Base-by-base conservation (phyloP, 2,329 filamentous ascomycete species). In the Trichoderma sp. region DNA sequence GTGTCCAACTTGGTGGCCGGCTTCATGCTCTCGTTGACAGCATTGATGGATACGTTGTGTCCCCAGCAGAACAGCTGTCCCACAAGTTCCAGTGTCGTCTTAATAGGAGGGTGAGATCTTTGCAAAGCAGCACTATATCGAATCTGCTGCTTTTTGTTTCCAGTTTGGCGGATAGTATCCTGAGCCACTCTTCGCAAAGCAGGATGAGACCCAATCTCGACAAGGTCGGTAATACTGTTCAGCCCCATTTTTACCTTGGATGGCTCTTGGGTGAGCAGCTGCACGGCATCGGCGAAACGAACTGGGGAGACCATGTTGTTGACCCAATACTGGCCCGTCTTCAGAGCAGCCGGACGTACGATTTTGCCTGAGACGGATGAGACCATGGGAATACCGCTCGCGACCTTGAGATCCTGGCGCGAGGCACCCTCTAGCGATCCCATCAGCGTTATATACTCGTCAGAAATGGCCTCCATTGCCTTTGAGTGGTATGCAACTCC, bases 371-470 rank as follows among this genome's bases (percentile, higher is more conserved):
- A 71, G 1, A 73, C 62, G 28, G 71, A 71, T 7, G 68, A 71
- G 0, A 73, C 34, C 68, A 73, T 72, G n/a, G 67, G 47, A 30
- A 59, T 50, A 43, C 1, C 13, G 43, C 58, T 39, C 0, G 47
- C 43, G 1, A 39, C 50, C 30, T 70, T n/a, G 64, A 15, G 15
- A 36, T 50, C 64, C 50, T 47, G n/a, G 26, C 26, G 20, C 1
- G 50, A 53, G 1, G 39, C 59, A 17, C 32, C 12, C 23, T 64
- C 65, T 4, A 68, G 43, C 2, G 70, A 57, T 30, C 65, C 70
- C 2, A 78, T 71, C 1, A 78, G 77, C 1, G 76, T 76, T 4
- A 80, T 74, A 71, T 86, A 86, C 4, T 83, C 80, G 12, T 83
- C 82, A 3, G 84, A 82, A 2, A 75, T 62, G 4, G 30, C 39